phyloP scores from a whole-genome alignment of 2,329 filamentous ascomycete genomes.

The Lachnellula cervina region DNA sequence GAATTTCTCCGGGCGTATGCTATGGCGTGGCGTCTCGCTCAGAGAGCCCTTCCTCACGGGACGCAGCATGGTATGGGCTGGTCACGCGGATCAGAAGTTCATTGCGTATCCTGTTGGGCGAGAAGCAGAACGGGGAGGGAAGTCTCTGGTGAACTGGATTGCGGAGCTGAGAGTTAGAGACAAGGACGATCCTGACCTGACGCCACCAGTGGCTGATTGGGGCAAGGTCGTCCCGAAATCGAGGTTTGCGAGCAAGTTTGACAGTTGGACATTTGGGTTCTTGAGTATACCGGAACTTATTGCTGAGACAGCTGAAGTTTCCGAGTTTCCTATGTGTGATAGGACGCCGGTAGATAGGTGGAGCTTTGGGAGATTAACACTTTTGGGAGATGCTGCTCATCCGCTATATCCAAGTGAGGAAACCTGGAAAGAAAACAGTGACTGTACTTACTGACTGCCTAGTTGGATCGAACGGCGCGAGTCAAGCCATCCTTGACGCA shows the following conservation, averaged over 20 bases:
- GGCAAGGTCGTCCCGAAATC: slow-evolving; percentile 38
- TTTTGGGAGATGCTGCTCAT: slow-evolving; percentile 39
- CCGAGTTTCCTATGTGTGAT: slow-evolving; percentile 44
- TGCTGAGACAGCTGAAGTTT: slow-evolving; percentile 37
- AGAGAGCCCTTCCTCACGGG: slow-evolving; percentile 38
- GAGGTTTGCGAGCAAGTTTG: slow-evolving; percentile 37
- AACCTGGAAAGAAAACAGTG: neutral
- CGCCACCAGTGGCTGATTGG: slow-evolving; percentile 41
- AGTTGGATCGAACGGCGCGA: slow-evolving; percentile 39
- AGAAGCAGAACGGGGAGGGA: slow-evolving; percentile 33
- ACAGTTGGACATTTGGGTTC: slow-evolving; percentile 39
- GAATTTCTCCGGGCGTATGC: slow-evolving; percentile 41
- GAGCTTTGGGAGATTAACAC: slow-evolving; percentile 34
- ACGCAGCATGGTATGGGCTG: slow-evolving; percentile 42
- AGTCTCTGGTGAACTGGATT: slow-evolving; percentile 43
- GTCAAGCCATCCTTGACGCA: slow-evolving; percentile 42
- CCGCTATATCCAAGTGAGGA: slow-evolving; percentile 36
- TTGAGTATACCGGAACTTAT: slow-evolving; percentile 40
- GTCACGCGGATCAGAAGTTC: slow-evolving; percentile 43
- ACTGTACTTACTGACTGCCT: neutral
- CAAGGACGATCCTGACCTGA: slow-evolving; percentile 39
- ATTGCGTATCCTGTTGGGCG: slow-evolving; percentile 42
- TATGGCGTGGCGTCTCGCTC: slow-evolving; percentile 42
- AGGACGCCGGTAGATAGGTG: slow-evolving; percentile 38
- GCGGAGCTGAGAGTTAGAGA: slow-evolving; percentile 39